A percentile compares a stretch with the other conserved stretches of the same genome.
Evolutionary conservation across 2,329 filamentous ascomycete species (phyloP).

Genomic region (Diaporthe amygdali): DNA sequence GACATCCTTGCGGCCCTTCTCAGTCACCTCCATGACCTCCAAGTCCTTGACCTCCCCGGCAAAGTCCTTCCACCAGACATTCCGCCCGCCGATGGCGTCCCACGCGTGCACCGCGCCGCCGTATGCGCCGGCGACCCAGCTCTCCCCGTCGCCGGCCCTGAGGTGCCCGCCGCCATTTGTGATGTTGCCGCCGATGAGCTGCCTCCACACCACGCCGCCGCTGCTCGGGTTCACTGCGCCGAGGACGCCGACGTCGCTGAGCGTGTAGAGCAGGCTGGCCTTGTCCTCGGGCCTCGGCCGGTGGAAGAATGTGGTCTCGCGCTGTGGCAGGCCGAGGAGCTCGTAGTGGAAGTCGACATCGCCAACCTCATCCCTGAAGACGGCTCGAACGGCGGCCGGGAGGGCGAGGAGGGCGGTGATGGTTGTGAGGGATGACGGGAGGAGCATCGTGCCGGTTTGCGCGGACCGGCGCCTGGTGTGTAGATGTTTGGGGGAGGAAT

Average conservation of each 20-base stretch:
- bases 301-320: conserved; percentile 93
- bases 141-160: conserved; percentile 78
- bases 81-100: conserved; percentile 81
- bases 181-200: conserved; percentile 64
- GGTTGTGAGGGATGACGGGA: conserved; percentile 25
- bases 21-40: conserved; percentile 77
- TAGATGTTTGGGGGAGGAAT: background rate
- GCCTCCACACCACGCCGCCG: conserved; percentile 86
- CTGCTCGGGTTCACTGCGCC: conserved; percentile 90
- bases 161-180: conserved; percentile 59
- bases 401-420: conserved; percentile 43
- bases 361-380: conserved; percentile 91
- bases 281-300: conserved; percentile 80
- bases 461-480: conserved; percentile 12
- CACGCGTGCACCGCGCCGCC: conserved; percentile 77
- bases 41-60: conserved; percentile 68
- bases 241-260: conserved; percentile 83
- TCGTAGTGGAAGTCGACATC: conserved; percentile 92
- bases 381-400: conserved; percentile 62
- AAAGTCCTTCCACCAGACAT: conserved; percentile 74
- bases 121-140: conserved; percentile 75
- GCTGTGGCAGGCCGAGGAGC: conserved; percentile 81
- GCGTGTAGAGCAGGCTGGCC: conserved; percentile 87
- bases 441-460: conserved; percentile 21
- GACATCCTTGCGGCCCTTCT: conserved; percentile 69